phyloP scores from a whole-genome alignment of 2,329 filamentous ascomycete genomes.

The Fusarium abutilonis region DNA sequence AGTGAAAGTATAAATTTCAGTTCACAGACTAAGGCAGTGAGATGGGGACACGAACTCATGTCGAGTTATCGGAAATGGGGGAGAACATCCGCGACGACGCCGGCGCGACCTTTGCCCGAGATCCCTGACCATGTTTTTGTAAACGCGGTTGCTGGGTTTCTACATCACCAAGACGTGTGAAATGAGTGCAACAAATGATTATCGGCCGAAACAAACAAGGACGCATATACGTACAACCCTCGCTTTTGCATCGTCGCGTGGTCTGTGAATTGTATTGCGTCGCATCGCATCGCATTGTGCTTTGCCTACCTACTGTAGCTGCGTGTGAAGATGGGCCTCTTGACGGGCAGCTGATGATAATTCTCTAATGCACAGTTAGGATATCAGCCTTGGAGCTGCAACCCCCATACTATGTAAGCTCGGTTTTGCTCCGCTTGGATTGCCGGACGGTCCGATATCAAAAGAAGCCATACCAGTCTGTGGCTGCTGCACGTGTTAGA shows the following conservation, averaged over 20 bases:
- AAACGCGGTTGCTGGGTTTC: neutral
- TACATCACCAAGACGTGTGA: constrained; percentile 19
- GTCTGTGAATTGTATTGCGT: constrained; percentile 5
- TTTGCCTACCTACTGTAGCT: neutral
- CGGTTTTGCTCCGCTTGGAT: constrained; percentile 21
- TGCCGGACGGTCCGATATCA: constrained; percentile 12
- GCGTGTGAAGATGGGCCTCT: neutral
- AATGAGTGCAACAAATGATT: constrained; percentile 18
- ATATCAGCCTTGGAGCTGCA: neutral
- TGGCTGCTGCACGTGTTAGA: constrained; percentile 25
- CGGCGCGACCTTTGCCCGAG: constrained; percentile 26
- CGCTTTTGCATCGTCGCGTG: constrained; percentile 12
- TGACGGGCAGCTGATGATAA: neutral
- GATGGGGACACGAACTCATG: constrained; percentile 36
- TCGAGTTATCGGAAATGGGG: constrained; percentile 25
- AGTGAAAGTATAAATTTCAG: constrained; percentile 27
- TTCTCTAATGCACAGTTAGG: neutral
- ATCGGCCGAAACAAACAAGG: constrained; percentile 12
- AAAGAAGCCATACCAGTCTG: constrained; percentile 5
- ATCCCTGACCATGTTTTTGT: constrained; percentile 29
- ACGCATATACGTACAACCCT: neutral
- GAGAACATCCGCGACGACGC: constrained; percentile 31
- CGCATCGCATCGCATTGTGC: constrained; percentile 1
- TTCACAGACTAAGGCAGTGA: constrained; percentile 29
- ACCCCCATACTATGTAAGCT: neutral